These are phyloP conservation scores for Paratinospora sagittata DNA, from an alignment of 164 flowering plant species.

Conservation along the genomic window DNA sequence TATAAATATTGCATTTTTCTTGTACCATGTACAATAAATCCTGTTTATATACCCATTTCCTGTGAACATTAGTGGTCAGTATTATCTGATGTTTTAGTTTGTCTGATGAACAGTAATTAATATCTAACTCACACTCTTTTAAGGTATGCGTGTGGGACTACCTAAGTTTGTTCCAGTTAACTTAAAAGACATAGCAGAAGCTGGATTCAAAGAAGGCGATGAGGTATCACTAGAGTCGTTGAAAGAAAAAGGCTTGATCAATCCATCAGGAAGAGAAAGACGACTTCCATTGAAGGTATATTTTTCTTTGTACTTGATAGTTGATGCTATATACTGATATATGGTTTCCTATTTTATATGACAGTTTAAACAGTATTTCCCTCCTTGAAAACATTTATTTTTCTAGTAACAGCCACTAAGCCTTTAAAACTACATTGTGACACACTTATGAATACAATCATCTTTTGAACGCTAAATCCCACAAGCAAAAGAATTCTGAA, in stretches of 20 bases:
- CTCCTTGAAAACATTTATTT: too few species aligned
- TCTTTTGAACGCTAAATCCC: neutral
- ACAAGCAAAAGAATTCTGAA: neutral
- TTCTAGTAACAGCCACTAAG: too few species aligned
- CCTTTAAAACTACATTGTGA: too few species aligned
- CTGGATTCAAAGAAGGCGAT: slow-evolving; percentile 87
- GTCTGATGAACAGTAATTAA: neutral
- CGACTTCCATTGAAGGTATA: slow-evolving; percentile 81
- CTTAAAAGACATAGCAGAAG: slow-evolving; percentile 69
- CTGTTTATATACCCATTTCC: too few species aligned
- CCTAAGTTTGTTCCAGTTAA: slow-evolving; percentile 89
- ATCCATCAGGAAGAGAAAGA: slow-evolving; percentile 96
- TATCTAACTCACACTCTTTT: slow-evolving; percentile 3
- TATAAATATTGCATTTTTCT: too few species aligned
- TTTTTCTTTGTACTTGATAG: neutral
- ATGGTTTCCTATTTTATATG: too few species aligned
- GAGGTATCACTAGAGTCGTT: slow-evolving; percentile 84
- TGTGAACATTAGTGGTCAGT: too few species aligned
- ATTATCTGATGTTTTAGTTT: too few species aligned
- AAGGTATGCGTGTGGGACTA: slow-evolving; percentile 89
- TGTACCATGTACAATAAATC: too few species aligned
- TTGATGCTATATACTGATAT: neutral
- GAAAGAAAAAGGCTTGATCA: slow-evolving; percentile 77
- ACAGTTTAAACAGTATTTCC: too few species aligned
- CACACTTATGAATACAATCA: neutral